These are phyloP conservation scores for Nitzschia palea DNA, from an alignment of 108 stramenopile genomes.

Conservation along the genomic window DNA sequence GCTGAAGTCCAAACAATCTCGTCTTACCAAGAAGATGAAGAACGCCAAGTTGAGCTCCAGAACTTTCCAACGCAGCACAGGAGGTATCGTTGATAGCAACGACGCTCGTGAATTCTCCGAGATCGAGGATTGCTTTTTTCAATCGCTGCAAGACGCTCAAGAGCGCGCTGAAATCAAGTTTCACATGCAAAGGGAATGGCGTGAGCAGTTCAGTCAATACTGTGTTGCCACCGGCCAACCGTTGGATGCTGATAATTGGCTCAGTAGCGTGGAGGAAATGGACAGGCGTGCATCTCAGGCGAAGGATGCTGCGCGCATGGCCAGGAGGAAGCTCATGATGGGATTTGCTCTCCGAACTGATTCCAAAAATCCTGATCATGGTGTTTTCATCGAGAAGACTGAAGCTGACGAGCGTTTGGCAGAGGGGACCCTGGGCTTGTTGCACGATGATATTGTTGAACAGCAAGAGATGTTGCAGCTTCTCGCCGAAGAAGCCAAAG, in stretches of 20 bases:
- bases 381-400: conserved; percentile 73
- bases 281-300: conserved; percentile 68
- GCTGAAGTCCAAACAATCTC: conserved; percentile 84
- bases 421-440: conserved; percentile 19
- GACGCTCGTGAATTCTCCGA: conserved; percentile 70
- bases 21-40: conserved; percentile 91
- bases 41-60: conserved; percentile 77
- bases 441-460: conserved; percentile 22
- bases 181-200: conserved; percentile 86
- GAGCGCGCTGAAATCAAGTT: conserved; percentile 81
- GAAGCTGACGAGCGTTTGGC: conserved; percentile 39
- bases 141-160: conserved; percentile 50
- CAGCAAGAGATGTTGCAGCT: conserved; percentile 43
- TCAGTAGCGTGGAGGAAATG: conserved; percentile 81
- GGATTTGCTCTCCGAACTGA: conserved; percentile 71
- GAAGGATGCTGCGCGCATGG: conserved; percentile 75
- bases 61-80: conserved; percentile 49
- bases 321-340: conserved; percentile 81
- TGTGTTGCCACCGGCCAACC: conserved; percentile 62
- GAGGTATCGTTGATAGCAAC: conserved; percentile 40
- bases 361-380: conserved; percentile 59
- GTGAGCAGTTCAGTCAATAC: conserved; percentile 69
- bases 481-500: conserved; percentile 46
- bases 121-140: conserved; percentile 68
- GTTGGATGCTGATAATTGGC: conserved; percentile 76